phyloP scores from a whole-genome alignment of 2,329 filamentous ascomycete species.

The Herpotrichia juniperi region DNA sequence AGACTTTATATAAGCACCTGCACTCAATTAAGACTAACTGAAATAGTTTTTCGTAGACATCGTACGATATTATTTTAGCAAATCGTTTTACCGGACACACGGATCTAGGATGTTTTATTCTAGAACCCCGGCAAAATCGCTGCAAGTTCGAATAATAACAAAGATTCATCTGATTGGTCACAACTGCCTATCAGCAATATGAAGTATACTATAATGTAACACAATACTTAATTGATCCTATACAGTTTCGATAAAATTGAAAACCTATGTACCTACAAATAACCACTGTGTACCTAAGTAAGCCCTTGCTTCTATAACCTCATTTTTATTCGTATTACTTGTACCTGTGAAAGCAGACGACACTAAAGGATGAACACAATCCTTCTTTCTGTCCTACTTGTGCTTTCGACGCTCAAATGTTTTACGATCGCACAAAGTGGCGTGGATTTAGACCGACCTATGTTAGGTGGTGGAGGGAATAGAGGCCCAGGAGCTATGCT shows the following conservation, averaged over 20 bases:
- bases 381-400: not conserved
- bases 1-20: too few relatives aligned
- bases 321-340: not conserved
- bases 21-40: too few relatives aligned
- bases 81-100: constrained; percentile 1
- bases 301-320: not conserved
- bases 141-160: not conserved
- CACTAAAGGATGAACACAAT: constrained; percentile 1
- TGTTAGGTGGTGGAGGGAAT: constrained; percentile 21
- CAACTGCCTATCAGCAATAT: not conserved
- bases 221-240: not conserved
- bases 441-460: constrained; percentile 22
- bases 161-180: not conserved
- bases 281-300: too few relatives aligned
- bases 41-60: too few relatives aligned
- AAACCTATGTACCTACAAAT: not conserved
- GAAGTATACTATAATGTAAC: not conserved
- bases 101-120: not conserved
- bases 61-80: too few relatives aligned
- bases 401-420: constrained; percentile 1
- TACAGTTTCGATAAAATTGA: not conserved
- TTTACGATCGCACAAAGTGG: constrained; percentile 16
- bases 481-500: constrained; percentile 25
- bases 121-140: not conserved
- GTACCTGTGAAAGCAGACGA: not conserved